These are phyloP conservation scores for Pelargonium nanum DNA, from an alignment of 345 rosid species.

Conservation along the genomic window DNA sequence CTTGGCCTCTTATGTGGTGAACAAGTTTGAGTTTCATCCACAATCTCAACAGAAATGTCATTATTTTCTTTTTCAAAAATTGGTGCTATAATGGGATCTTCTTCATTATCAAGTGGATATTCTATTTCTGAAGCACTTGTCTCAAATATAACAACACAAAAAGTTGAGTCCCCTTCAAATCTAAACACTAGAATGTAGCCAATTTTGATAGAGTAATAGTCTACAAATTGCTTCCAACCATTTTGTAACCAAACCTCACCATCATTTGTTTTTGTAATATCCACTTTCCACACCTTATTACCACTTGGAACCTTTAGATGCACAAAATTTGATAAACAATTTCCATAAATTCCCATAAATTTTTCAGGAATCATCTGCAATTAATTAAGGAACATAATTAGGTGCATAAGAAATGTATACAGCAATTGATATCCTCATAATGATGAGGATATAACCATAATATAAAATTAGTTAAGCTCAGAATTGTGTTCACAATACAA, in stretches of 20 bases:
- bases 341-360: conserved; percentile 12
- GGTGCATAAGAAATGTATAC: too few species aligned
- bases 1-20: not conserved
- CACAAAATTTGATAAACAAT: not conserved
- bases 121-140: conserved; percentile 7
- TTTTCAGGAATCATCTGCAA: conserved; percentile 18
- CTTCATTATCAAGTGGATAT: conserved; percentile 1
- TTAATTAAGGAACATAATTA: too few species aligned
- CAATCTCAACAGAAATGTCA: not conserved
- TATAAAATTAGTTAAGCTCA: too few species aligned
- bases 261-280: not conserved
- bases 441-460: too few species aligned
- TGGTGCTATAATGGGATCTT: not conserved
- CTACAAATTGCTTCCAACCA: conserved; percentile 11
- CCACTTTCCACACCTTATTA: conserved; percentile 13
- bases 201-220: conserved; percentile 5
- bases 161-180: not conserved
- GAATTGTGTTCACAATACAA: too few species aligned
- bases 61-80: too few species aligned
- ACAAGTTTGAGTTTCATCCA: not conserved
- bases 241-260: conserved; percentile 7
- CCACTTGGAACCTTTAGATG: conserved; percentile 11
- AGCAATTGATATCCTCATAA: too few species aligned
- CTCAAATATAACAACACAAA: conserved; percentile 9
- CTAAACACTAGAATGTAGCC: conserved; percentile 15